A percentile compares a stretch with the other conserved stretches of the same genome.
phyloP scores from a whole-genome alignment of 129 eudicot genomes.

The Lactuca sativa region DNA sequence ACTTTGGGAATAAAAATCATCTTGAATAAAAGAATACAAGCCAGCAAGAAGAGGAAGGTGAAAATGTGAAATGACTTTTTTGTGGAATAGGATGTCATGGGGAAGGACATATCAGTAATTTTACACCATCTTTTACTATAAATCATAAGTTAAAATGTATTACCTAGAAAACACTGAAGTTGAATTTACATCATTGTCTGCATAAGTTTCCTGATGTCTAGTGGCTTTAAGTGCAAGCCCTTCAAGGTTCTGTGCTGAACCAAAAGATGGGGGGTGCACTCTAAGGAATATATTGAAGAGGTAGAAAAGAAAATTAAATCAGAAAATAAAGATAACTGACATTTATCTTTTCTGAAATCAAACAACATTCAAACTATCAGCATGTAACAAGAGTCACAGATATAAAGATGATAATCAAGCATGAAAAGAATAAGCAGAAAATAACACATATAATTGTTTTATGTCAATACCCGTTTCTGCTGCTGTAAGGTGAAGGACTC shows the following conservation, averaged over 20 bases:
- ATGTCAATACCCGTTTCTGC: slow-evolving; percentile 40
- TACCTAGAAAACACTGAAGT: slow-evolving; percentile 39
- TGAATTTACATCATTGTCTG: slow-evolving; percentile 38
- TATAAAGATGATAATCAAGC: neutral
- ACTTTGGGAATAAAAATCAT: neutral
- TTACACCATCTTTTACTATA: slow-evolving; percentile 17
- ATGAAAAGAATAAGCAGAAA: slow-evolving; percentile 17
- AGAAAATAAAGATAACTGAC: neutral
- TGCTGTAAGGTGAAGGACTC: slow-evolving; percentile 43
- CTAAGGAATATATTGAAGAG: slow-evolving; percentile 30
- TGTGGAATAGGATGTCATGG: neutral
- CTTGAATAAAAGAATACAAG: slow-evolving; percentile 2
- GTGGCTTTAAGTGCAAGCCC: slow-evolving; percentile 49
- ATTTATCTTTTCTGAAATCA: neutral
- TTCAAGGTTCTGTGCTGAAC: slow-evolving; percentile 67
- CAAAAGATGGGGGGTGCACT: slow-evolving; percentile 74
- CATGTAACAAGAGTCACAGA: neutral
- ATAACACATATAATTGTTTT: slow-evolving; percentile 10
- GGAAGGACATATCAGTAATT: neutral
- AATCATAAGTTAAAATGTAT: slow-evolving; percentile 8
- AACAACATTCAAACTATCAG: neutral
- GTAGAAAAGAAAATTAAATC: slow-evolving; percentile 12
- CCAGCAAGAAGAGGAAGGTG: neutral
- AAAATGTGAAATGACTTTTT: neutral
- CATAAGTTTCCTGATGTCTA: slow-evolving; percentile 35